Percentiles rank a stretch among this genome's conserved stretches.
Conservation (phyloP, 1,139 yeast species). For the Suhomyces panamericanus region DNA sequence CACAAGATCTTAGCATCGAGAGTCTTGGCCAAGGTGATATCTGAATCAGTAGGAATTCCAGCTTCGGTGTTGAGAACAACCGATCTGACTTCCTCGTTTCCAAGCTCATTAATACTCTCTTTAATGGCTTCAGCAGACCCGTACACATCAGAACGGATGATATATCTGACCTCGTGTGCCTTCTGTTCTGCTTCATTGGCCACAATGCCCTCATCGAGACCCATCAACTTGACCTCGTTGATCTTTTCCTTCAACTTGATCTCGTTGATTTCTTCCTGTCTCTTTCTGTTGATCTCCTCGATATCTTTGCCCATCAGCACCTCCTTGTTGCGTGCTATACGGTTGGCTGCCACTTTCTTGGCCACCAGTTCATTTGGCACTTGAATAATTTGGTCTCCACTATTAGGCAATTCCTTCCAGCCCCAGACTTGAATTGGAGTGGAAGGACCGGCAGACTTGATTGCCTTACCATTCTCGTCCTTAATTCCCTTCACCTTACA, state of each 20-base stretch:
- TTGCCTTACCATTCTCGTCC: slow-evolving; percentile 67
- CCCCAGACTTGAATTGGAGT: slow-evolving; percentile 92
- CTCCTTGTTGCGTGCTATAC: slow-evolving; percentile 56
- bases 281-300: slow-evolving; percentile 63
- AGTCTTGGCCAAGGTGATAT: slow-evolving; percentile 76
- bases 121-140: slow-evolving; percentile 63
- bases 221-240: slow-evolving; percentile 57
- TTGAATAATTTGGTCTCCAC: slow-evolving; percentile 83
- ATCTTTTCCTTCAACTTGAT: slow-evolving; percentile 52
- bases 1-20: slow-evolving; percentile 73
- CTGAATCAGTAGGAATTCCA: slow-evolving; percentile 83
- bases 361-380: slow-evolving; percentile 75
- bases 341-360: slow-evolving; percentile 68
- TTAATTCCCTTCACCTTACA: slow-evolving; percentile 84
- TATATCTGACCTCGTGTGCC: slow-evolving; percentile 50
- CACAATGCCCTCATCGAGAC: slow-evolving; percentile 49
- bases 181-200: slow-evolving; percentile 32
- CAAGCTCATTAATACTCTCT: slow-evolving; percentile 77
- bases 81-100: slow-evolving; percentile 80
- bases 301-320: slow-evolving; percentile 66
- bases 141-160: slow-evolving; percentile 87
- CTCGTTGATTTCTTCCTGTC: slow-evolving; percentile 48
- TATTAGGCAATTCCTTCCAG: slow-evolving; percentile 91
- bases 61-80: slow-evolving; percentile 72
- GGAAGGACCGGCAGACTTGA: slow-evolving; percentile 78